phyloP scores from a whole-genome alignment of 768 basidiomycete genomes.

The Auriculariales sp. region DNA sequence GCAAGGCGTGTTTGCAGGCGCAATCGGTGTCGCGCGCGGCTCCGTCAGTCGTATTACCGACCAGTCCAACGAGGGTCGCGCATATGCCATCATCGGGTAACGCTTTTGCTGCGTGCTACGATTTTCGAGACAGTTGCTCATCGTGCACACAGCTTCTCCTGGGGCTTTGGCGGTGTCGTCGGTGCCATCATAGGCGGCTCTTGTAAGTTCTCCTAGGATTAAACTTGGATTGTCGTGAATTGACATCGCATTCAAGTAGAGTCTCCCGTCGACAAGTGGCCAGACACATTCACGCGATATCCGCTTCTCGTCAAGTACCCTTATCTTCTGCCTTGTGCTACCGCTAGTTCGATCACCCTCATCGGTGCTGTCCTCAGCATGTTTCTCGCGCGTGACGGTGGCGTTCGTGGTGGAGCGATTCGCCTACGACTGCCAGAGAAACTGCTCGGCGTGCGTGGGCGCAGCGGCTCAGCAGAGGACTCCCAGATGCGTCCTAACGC shows the following conservation, averaged over 20 bases:
- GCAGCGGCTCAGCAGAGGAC: conserved; percentile 33
- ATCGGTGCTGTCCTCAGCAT: conserved; percentile 69
- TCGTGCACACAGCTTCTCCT: conserved; percentile 85
- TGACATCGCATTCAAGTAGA: no score
- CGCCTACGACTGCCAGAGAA: conserved; percentile 76
- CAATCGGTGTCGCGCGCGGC: conserved; percentile 88
- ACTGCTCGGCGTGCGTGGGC: conserved; percentile 21
- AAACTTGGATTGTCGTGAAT: conserved; percentile 7
- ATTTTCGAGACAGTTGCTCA: conserved; percentile 2
- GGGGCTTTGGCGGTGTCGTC: conserved; percentile 92
- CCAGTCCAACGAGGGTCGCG: conserved; percentile 81
- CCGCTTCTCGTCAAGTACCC: conserved; percentile 67
- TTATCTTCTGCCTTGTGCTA: conserved; percentile 81
- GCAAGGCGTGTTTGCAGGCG: conserved; percentile 86
- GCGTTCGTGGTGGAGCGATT: conserved; percentile 74
- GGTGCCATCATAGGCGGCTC: conserved; percentile 79
- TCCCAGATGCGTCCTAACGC: conserved; percentile 19
- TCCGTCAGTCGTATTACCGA: conserved; percentile 81
- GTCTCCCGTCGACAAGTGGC: conserved; percentile 78
- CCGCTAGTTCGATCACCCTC: conserved; percentile 66
- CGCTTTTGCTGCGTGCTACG: not conserved
- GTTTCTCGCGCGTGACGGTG: conserved; percentile 85
- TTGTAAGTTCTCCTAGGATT: conserved; percentile 32
- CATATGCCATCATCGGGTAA: conserved; percentile 85
- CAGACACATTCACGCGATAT: conserved; percentile 48